Evolutionary conservation across 108 stramenopile genomes (phyloP).

Genomic region (Nitzschia inconspicua): DNA sequence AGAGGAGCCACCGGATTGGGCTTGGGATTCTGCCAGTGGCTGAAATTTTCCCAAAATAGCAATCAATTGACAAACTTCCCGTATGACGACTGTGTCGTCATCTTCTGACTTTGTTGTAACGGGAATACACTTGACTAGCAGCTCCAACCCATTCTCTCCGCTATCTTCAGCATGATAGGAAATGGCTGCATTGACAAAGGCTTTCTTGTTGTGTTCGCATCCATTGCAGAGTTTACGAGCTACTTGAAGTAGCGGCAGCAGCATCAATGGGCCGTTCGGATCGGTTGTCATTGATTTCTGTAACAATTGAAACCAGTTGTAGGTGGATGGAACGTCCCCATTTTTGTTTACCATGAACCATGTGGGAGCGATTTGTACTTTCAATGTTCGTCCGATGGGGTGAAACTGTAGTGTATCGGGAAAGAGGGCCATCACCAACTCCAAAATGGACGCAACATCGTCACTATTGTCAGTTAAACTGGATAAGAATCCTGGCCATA

Average conservation of each 20-base stretch:
- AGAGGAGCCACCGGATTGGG: slow-evolving; percentile 10
- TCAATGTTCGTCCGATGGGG: slow-evolving; percentile 1
- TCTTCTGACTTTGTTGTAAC: not conserved
- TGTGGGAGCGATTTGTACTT: not conserved
- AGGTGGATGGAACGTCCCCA: not conserved
- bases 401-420: slow-evolving; percentile 7
- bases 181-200: slow-evolving; percentile 23
- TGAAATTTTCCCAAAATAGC: slow-evolving; percentile 26
- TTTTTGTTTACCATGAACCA: slow-evolving; percentile 1
- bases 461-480: not conserved
- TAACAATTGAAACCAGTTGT: not conserved
- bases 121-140: not conserved
- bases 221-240: slow-evolving; percentile 28
- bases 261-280: not conserved
- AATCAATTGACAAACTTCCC: slow-evolving; percentile 26
- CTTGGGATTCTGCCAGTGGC: slow-evolving; percentile 14
- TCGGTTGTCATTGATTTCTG: not conserved
- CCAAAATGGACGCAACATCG: slow-evolving; percentile 2
- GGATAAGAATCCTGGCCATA: not conserved
- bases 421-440: slow-evolving; percentile 15
- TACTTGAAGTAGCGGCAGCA: slow-evolving; percentile 3
- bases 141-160: not conserved
- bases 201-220: slow-evolving; percentile 34
- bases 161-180: not conserved
- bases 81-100: not conserved